Conservation (phyloP, 192 early-diverging fungal genomes). For the Coemansia sp. region DNA sequence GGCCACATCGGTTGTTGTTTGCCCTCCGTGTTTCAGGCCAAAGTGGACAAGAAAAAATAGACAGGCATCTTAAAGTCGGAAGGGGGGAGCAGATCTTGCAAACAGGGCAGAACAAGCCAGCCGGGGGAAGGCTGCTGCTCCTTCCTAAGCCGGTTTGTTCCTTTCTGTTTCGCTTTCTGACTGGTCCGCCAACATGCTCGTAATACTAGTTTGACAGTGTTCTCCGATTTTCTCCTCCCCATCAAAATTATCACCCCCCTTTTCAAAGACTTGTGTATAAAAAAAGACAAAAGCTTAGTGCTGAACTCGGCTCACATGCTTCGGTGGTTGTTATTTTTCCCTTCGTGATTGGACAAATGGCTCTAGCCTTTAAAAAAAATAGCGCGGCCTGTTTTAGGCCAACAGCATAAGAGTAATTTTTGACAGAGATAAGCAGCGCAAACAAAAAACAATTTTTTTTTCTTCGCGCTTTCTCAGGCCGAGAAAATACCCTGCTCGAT, state of each 20-base stretch:
- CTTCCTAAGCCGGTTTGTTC: background rate
- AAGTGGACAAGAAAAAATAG: background rate
- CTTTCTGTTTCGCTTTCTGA: background rate
- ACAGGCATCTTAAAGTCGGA: background rate
- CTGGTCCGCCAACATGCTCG: too few relatives aligned
- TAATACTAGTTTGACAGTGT: background rate
- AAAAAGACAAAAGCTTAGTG: background rate
- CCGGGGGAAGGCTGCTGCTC: background rate
- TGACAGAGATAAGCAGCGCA: background rate
- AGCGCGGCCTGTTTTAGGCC: background rate
- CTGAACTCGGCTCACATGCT: background rate
- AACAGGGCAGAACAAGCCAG: background rate
- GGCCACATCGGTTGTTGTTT: background rate
- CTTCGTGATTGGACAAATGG: background rate
- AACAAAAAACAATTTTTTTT: background rate
- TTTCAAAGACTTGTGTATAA: background rate
- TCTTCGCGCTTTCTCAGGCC: background rate
- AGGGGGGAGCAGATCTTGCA: background rate
- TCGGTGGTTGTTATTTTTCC: background rate
- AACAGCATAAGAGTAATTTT: background rate
- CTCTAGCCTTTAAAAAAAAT: background rate
- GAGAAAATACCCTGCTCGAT: background rate
- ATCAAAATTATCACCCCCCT: background rate
- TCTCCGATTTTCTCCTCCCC: background rate
- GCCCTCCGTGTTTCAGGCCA: background rate